Evolutionary conservation across 148 eudicot genomes (phyloP).

Genomic region (Nepenthes mirabilis): DNA sequence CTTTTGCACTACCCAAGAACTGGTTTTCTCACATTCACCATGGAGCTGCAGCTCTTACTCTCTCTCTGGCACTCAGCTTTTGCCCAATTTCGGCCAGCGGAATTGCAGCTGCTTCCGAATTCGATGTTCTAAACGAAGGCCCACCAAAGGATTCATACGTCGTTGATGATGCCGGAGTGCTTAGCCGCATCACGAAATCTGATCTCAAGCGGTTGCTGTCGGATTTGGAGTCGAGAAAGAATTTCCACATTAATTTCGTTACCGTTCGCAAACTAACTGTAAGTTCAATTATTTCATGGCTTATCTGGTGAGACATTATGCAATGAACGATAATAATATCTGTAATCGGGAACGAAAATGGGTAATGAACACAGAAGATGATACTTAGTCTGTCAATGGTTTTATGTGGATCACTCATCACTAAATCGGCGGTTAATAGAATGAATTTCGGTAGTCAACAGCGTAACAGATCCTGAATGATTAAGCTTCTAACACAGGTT

Average conservation of each 20-base stretch:
- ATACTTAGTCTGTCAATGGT: no score
- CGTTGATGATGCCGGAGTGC: constrained; percentile 94
- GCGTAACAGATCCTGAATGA: no score
- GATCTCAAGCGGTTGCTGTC: constrained; percentile 74
- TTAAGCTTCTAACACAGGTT: no score
- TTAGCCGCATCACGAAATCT: constrained; percentile 73
- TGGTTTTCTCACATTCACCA: constrained; percentile 60
- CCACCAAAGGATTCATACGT: constrained; percentile 81
- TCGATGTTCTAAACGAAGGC: constrained; percentile 72
- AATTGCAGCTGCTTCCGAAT: constrained; percentile 66
- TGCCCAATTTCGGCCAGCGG: constrained; percentile 31
- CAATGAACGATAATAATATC: no score
- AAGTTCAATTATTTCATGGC: constrained; percentile 1
- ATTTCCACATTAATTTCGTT: constrained; percentile 59
- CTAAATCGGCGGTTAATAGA: no score
- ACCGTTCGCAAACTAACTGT: constrained; percentile 92
- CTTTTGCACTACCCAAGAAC: constrained; percentile 26
- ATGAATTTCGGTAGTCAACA: no score
- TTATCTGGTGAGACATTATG: not conserved
- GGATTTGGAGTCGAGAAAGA: constrained; percentile 89
- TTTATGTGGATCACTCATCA: no score
- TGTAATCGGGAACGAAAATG: no score
- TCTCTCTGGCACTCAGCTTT: constrained; percentile 67
- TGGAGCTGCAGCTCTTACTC: constrained; percentile 74
- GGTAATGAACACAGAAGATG: no score